A percentile compares a stretch with the other conserved stretches of the same genome.
phyloP scores from a whole-genome alignment of 352 stramenopile genomes.

The Globisporangium camurandrum region DNA sequence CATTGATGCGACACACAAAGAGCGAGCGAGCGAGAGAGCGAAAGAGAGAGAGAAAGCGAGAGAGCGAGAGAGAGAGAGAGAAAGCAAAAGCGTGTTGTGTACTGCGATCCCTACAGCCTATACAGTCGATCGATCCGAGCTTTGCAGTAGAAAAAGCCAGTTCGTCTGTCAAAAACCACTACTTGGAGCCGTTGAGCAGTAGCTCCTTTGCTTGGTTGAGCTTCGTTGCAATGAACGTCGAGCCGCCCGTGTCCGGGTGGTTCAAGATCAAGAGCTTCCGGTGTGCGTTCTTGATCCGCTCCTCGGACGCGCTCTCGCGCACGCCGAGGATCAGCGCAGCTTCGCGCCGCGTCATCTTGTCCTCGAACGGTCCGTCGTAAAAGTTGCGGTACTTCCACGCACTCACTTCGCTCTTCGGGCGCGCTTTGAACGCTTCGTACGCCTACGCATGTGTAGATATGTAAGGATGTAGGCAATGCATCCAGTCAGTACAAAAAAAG shows the following conservation, averaged over 20 bases:
- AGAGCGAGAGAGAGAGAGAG: not conserved
- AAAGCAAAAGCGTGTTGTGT: not conserved
- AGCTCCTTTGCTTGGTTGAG: conserved; percentile 99
- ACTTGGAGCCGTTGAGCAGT: conserved; percentile 74
- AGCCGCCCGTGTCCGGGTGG: conserved; percentile 98
- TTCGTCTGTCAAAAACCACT: conserved; percentile 14
- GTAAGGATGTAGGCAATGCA: no score
- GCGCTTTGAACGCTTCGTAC: conserved; percentile 67
- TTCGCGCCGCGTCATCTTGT: conserved; percentile 98
- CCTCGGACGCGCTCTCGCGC: conserved; percentile 88
- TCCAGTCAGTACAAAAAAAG: no score
- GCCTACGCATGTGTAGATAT: conserved; percentile 27
- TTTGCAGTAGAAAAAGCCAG: not conserved
- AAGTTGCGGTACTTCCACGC: conserved; percentile 84
- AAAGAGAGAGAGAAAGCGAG: no score
- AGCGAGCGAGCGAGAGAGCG: not conserved
- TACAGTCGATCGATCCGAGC: not conserved
- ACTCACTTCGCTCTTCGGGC: conserved; percentile 60
- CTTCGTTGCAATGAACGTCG: conserved; percentile 97
- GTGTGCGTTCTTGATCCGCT: conserved; percentile 98
- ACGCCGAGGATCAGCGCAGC: conserved; percentile 99
- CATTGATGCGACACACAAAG: not conserved
- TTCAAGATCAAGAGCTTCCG: conserved; percentile 98
- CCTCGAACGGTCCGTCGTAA: conserved; percentile 97
- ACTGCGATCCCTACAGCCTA: no score